These are phyloP conservation scores for Ogataea corticis DNA, from an alignment of 805 yeast species.

Conservation along the genomic window DNA sequence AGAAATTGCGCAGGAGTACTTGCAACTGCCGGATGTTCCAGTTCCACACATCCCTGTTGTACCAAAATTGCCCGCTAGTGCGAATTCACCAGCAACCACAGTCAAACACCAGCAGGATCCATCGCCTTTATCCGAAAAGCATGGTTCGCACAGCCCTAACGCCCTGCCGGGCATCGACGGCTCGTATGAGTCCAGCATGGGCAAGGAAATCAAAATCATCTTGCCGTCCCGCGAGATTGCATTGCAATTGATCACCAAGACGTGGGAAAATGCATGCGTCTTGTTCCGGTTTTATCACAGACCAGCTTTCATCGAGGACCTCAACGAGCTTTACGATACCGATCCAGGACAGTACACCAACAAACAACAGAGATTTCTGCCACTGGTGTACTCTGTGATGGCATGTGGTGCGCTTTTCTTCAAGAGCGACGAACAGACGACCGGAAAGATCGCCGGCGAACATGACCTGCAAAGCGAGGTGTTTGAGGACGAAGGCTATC, in stretches of 20 bases:
- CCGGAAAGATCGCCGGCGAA: conserved; percentile 23
- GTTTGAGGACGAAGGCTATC: conserved; percentile 74
- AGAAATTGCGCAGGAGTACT: conserved; percentile 28
- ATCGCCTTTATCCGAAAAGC: conserved; percentile 21
- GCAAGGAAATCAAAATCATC: conserved; percentile 60
- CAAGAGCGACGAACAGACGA: conserved; percentile 46
- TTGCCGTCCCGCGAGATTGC: conserved; percentile 79
- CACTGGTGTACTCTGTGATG: conserved; percentile 80
- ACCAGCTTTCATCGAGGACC: conserved; percentile 72
- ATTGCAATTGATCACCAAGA: conserved; percentile 64
- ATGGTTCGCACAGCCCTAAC: conserved; percentile 15
- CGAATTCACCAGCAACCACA: conserved; percentile 2
- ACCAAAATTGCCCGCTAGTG: conserved; percentile 19
- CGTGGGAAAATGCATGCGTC: conserved; percentile 87
- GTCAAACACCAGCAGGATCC: conserved; percentile 10
- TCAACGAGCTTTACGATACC: conserved; percentile 72
- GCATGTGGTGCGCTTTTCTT: conserved; percentile 85
- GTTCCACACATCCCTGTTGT: conserved; percentile 28
- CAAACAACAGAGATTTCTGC: conserved; percentile 72
- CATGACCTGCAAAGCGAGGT: conserved; percentile 34
- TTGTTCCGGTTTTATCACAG: conserved; percentile 83
- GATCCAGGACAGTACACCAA: conserved; percentile 73
- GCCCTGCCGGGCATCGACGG: conserved; percentile 37
- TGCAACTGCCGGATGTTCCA: conserved; percentile 34
- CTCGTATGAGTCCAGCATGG: conserved; percentile 38